Base-by-base conservation (phyloP, 768 basidiomycete genomes). In the Serendipita indica region DNA sequence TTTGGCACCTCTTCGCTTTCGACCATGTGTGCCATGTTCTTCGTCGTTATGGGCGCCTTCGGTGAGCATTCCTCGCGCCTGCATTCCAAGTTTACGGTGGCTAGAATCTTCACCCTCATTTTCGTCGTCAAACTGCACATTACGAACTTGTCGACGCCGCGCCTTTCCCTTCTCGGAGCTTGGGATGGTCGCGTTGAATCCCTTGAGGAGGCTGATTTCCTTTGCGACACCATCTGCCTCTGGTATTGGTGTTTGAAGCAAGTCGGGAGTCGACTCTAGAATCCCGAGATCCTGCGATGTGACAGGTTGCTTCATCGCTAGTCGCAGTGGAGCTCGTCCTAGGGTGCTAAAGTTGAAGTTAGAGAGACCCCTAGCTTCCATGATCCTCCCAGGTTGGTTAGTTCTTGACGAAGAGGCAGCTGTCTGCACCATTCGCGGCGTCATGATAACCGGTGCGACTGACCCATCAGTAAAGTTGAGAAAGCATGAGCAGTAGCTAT, bases 151-250 rank as follows among this genome's bases (percentile, higher is more conserved):
- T 60, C 90, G 72, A 62, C 92, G 71, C 61, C 91, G 75, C 13
- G 80, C 74, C 62, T 86, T 83, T 58, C 88, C 77, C 67, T 82
- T 78, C 64, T 90, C 86, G 35, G 92, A 80, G 66, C 86, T 87
- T 12, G 94, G 94, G 39, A 96, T 86, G 1, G 94, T 97, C 16
- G 94, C 94, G 65, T 89, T 86, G 70, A 97, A 98, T 0, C 94
- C 94, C 43, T 85, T 81, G 39, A 96, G 72, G 33, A 98, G 75
- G 65, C 87, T 89, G 56, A 92, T 82, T 65, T 81, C 79, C 14
- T 78, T 76, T 3, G 84, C 83, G 30, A 84, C 75, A 35, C 81
- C 84, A 13, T 80, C 79, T 14, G 79, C 78, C 63, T 89, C 86
- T 2, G 88, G 88, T 1, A 91, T 78, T 32, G 85, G 81, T 3